Conservation (phyloP, 495 filamentous ascomycete genomes). For the Penicillium coffeae region DNA sequence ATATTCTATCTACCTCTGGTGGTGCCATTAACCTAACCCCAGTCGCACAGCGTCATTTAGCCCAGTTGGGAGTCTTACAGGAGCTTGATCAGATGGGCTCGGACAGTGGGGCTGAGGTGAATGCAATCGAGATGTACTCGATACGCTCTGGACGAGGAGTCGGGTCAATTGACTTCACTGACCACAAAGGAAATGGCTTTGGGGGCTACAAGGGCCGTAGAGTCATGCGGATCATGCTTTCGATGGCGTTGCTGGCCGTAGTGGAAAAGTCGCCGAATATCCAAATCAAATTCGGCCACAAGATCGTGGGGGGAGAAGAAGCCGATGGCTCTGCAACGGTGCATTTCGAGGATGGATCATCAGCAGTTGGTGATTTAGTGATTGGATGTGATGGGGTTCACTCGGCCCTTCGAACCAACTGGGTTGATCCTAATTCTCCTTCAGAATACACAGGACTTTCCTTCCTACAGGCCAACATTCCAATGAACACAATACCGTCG, state of each 20-base stretch:
- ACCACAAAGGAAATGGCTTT: slow-evolving; percentile 34
- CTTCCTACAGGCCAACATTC: slow-evolving; percentile 49
- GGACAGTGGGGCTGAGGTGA: slow-evolving; percentile 43
- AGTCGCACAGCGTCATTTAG: slow-evolving; percentile 55
- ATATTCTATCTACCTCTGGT: slow-evolving; percentile 53
- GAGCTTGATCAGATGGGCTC: slow-evolving; percentile 41
- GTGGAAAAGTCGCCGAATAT: slow-evolving; percentile 37
- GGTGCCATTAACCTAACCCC: slow-evolving; percentile 62
- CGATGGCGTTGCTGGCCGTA: slow-evolving; percentile 42
- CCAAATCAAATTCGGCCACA: slow-evolving; percentile 40
- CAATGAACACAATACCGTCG: slow-evolving; percentile 21
- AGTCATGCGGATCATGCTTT: slow-evolving; percentile 45
- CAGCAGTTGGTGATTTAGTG: slow-evolving; percentile 48
- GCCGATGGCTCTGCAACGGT: slow-evolving; percentile 37
- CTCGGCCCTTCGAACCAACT: slow-evolving; percentile 49
- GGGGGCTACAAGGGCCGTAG: slow-evolving; percentile 45
- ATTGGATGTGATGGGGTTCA: slow-evolving; percentile 64
- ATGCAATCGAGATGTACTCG: slow-evolving; percentile 52
- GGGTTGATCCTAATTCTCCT: slow-evolving; percentile 47
- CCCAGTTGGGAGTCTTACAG: slow-evolving; percentile 50
- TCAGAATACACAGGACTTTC: slow-evolving; percentile 55
- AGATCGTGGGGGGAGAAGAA: slow-evolving; percentile 37
- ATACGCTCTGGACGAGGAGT: slow-evolving; percentile 45
- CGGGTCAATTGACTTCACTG: slow-evolving; percentile 41
- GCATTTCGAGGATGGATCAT: slow-evolving; percentile 48